These are phyloP conservation scores for Candida odintsovae DNA, from an alignment of 805 yeast genomes.

Conservation along the genomic window DNA sequence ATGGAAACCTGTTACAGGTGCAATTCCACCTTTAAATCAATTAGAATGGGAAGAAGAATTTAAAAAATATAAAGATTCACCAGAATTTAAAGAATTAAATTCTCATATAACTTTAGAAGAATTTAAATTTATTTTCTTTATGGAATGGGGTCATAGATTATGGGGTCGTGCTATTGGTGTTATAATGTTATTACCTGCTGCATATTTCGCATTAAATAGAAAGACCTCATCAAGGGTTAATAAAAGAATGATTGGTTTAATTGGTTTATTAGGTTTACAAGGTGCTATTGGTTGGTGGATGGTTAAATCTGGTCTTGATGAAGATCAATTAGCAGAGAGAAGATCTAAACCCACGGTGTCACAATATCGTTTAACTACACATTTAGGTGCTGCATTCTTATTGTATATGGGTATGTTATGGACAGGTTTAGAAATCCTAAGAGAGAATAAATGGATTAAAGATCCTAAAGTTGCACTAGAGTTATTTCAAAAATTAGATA, in stretches of 20 bases:
- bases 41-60: constrained; percentile 86
- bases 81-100: constrained; percentile 86
- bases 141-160: constrained; percentile 97
- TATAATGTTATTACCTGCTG: constrained; percentile 77
- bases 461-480: constrained; percentile 54
- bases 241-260: constrained; percentile 60
- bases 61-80: constrained; percentile 71
- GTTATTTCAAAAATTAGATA: constrained; percentile 52
- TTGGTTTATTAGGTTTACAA: constrained; percentile 81
- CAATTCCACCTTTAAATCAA: constrained; percentile 80
- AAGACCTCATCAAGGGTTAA: constrained; percentile 65
- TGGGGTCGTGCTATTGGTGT: constrained; percentile 90
- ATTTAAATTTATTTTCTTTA: constrained; percentile 87
- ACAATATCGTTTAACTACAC: constrained; percentile 90
- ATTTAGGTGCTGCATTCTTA: constrained; percentile 86
- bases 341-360: constrained; percentile 96
- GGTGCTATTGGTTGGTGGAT: constrained; percentile 99
- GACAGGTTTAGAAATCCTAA: constrained; percentile 80
- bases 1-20: constrained; percentile 97
- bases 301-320: constrained; percentile 93
- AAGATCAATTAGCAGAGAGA: constrained; percentile 67
- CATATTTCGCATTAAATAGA: constrained; percentile 66
- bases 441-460: constrained; percentile 64
- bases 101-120: constrained; percentile 87
- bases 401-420: constrained; percentile 85